Conservation (phyloP, 306 rosid species). For the Sphenostylis stenocarpa region DNA sequence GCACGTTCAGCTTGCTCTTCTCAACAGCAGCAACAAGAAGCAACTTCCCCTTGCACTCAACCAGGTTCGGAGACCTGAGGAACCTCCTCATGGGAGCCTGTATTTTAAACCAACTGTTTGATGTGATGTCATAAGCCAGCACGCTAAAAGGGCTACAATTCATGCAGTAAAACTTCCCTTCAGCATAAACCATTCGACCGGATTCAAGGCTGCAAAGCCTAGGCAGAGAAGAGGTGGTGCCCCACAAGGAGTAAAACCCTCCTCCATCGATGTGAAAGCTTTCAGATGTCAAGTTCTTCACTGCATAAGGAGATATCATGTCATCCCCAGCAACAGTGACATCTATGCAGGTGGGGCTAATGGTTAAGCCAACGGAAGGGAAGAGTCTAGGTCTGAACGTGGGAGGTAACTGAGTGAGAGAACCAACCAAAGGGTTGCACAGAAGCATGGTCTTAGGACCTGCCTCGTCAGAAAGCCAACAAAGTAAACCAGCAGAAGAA, state of each 20-base stretch:
- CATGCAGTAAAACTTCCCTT: constrained; percentile 81
- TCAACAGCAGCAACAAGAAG: constrained; percentile 81
- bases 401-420: constrained; percentile 69
- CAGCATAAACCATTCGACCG: constrained; percentile 67
- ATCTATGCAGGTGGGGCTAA: constrained; percentile 65
- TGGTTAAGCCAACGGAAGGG: constrained; percentile 75
- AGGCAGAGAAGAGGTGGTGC: constrained; percentile 65
- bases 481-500: constrained; percentile 75
- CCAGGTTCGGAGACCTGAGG: constrained; percentile 66
- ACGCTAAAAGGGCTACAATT: constrained; percentile 85
- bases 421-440: constrained; percentile 81
- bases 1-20: constrained; percentile 88
- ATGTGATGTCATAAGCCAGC: constrained; percentile 53
- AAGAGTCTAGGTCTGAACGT: constrained; percentile 76
- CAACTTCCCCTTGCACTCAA: constrained; percentile 68
- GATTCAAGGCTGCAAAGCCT: constrained; percentile 85
- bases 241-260: constrained; percentile 89
- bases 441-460: constrained; percentile 78
- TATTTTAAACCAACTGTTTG: constrained; percentile 75
- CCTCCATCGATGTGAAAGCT: constrained; percentile 80
- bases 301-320: constrained; percentile 91
- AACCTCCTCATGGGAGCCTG: constrained; percentile 94
- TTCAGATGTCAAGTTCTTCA: constrained; percentile 80
- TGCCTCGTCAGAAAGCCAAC: constrained; percentile 74
- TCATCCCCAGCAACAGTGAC: constrained; percentile 87